Percentiles rank a stretch among this genome's conserved stretches.
Evolutionary conservation across 2,329 filamentous ascomycete genomes (phyloP).

Genomic region (Falciphora oryzae): DNA sequence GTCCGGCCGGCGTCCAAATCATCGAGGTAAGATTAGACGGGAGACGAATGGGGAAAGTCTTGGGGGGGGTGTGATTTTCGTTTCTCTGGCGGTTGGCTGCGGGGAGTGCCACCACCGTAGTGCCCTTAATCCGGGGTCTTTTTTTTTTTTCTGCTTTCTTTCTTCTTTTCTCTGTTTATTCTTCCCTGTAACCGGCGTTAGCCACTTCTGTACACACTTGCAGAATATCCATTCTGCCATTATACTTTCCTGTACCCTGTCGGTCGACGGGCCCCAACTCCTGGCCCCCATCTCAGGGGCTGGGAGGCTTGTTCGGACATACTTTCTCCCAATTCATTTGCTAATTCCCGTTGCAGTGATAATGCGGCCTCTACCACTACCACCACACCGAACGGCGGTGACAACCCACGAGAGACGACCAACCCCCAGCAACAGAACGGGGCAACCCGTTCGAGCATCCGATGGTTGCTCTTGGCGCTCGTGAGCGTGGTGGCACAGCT

Average conservation of each 20-base stretch:
- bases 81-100: too few relatives aligned
- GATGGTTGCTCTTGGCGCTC: background rate
- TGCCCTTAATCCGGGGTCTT: too few relatives aligned
- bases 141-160: too few relatives aligned
- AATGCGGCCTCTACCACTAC: background rate
- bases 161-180: too few relatives aligned
- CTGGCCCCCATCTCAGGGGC: too few relatives aligned
- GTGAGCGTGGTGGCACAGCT: background rate
- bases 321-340: background rate
- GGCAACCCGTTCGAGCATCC: background rate
- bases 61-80: background rate
- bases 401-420: background rate
- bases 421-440: background rate
- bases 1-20: conserved; percentile 20
- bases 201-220: too few relatives aligned
- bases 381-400: too few relatives aligned
- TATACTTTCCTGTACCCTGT: too few relatives aligned
- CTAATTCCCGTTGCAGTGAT: background rate
- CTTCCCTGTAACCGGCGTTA: too few relatives aligned
- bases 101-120: too few relatives aligned
- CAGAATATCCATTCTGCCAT: too few relatives aligned
- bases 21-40: conserved; percentile 2
- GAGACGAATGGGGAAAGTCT: background rate
- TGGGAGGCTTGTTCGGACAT: background rate
- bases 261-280: too few relatives aligned